These are phyloP conservation scores for Fusarium buharicum DNA, from an alignment of 2,329 filamentous ascomycete species.

Conservation along the genomic window DNA sequence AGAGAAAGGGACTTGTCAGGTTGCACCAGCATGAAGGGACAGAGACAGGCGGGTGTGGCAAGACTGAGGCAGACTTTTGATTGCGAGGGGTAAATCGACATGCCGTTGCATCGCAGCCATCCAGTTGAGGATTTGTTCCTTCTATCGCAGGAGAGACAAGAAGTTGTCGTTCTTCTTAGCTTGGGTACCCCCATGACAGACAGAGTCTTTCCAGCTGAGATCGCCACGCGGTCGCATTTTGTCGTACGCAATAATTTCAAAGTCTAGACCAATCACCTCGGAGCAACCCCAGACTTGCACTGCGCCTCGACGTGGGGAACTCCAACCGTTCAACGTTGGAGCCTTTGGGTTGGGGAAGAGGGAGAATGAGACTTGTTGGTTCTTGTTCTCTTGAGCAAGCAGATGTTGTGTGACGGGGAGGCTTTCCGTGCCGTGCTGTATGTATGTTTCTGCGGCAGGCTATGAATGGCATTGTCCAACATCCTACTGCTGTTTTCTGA, in stretches of 20 bases:
- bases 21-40: constrained; percentile 28
- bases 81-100: constrained; percentile 23
- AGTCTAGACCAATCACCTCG: constrained; percentile 13
- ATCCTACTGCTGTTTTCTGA: background rate
- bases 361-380: constrained; percentile 7
- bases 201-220: constrained; percentile 15
- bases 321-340: constrained; percentile 4
- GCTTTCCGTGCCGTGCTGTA: constrained; percentile 19
- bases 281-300: constrained; percentile 15
- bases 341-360: constrained; percentile 1
- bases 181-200: background rate
- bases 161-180: constrained; percentile 8
- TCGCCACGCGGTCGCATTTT: constrained; percentile 25
- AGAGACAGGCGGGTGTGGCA: constrained; percentile 32
- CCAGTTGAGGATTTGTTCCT: constrained; percentile 10
- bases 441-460: background rate
- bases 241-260: constrained; percentile 25
- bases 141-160: constrained; percentile 13
- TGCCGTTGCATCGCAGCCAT: constrained; percentile 36
- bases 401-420: constrained; percentile 12
- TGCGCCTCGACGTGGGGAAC: constrained; percentile 26
- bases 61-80: constrained; percentile 23
- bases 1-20: constrained; percentile 25
- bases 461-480: constrained; percentile 15
- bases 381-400: background rate